phyloP scores from a whole-genome alignment of 192 early-diverging fungal species.

The Coemansia sp. region DNA sequence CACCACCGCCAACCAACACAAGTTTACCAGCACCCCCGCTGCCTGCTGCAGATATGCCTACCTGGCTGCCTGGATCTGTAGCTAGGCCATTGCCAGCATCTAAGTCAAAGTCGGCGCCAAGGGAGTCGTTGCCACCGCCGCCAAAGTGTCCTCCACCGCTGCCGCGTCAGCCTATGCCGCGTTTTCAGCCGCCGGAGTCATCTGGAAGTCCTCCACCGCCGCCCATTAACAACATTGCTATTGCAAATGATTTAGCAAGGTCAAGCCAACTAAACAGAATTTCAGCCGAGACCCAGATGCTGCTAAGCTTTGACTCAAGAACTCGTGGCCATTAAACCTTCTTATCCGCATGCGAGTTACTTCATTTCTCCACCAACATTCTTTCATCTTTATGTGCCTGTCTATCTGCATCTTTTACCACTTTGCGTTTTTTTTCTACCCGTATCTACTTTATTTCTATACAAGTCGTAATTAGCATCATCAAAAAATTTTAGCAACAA shows the following conservation, averaged over 20 bases:
- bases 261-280: slow-evolving; percentile 15
- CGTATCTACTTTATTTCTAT: too few relatives aligned
- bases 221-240: slow-evolving; percentile 10
- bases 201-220: slow-evolving; percentile 5
- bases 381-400: background rate
- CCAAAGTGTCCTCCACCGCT: slow-evolving; percentile 19
- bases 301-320: slow-evolving; percentile 39
- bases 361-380: background rate
- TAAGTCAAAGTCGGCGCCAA: slow-evolving; percentile 5
- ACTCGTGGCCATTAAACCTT: slow-evolving; percentile 1
- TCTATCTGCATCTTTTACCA: too few relatives aligned
- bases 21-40: slow-evolving; percentile 25
- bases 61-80: slow-evolving; percentile 20
- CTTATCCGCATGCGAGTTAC: background rate
- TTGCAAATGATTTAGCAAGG: background rate
- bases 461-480: too few relatives aligned
- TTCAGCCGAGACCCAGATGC: slow-evolving; percentile 47
- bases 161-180: slow-evolving; percentile 42
- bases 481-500: too few relatives aligned
- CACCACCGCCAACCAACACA: background rate
- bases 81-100: background rate
- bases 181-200: slow-evolving; percentile 29
- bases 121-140: slow-evolving; percentile 14
- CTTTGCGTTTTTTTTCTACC: too few relatives aligned
- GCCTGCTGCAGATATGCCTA: slow-evolving; percentile 34